These are phyloP conservation scores for Jamesozyma hellenica DNA, from an alignment of 805 yeast species.

Conservation along the genomic window DNA sequence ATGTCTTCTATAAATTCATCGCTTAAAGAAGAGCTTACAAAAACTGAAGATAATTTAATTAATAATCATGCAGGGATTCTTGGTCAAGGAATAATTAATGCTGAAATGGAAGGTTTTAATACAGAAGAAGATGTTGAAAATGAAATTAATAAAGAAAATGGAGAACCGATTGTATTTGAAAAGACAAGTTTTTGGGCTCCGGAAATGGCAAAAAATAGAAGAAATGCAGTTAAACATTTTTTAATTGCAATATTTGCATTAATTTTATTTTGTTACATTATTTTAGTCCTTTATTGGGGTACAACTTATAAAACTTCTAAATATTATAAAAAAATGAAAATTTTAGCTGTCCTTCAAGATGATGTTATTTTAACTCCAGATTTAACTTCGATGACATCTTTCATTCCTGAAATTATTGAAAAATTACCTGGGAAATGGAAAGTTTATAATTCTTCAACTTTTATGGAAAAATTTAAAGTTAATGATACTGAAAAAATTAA, in stretches of 20 bases:
- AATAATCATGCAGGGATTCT: conserved; percentile 34
- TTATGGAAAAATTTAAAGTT: conserved; percentile 16
- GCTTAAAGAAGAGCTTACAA: too few relatives aligned
- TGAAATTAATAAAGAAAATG: conserved; percentile 55
- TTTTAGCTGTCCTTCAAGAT: conserved; percentile 3
- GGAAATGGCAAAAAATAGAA: neutral
- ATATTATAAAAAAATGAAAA: conserved; percentile 1
- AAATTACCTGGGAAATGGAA: conserved; percentile 24
- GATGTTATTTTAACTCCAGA: neutral
- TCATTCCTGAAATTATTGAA: neutral
- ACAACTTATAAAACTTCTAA: conserved; percentile 16
- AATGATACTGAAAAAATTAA: conserved; percentile 15
- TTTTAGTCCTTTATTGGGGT: conserved; percentile 30
- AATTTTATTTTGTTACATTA: conserved; percentile 13
- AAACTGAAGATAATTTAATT: conserved; percentile 38
- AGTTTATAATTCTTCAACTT: conserved; percentile 19
- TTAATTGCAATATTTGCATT: conserved; percentile 7
- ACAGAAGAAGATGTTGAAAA: conserved; percentile 52
- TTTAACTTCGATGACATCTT: neutral
- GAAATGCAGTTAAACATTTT: neutral
- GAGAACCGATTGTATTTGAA: neutral
- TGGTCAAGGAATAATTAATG: conserved; percentile 29
- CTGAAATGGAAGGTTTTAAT: conserved; percentile 65
- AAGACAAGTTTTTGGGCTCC: conserved; percentile 1
- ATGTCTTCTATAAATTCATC: conserved; percentile 27